Conservation (phyloP, 106 monocot genomes). For the Iris macrosiphon region DNA sequence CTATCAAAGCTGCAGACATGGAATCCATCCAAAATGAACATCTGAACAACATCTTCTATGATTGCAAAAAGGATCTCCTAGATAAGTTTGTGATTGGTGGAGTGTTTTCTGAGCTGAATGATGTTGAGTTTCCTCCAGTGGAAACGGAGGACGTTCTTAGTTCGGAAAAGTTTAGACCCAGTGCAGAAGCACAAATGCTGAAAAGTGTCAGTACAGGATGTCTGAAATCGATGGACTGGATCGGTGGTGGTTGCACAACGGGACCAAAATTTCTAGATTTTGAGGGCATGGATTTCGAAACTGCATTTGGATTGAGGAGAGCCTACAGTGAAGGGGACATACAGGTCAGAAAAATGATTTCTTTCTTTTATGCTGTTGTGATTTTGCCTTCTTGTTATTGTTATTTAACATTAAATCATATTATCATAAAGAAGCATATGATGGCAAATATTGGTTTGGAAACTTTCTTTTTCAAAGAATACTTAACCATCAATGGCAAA, state of each 20-base stretch:
- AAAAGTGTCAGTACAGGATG: constrained; percentile 65
- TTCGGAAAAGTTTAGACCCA: constrained; percentile 9
- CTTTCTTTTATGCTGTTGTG: not conserved
- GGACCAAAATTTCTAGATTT: constrained; percentile 50
- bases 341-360: constrained; percentile 16
- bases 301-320: constrained; percentile 55
- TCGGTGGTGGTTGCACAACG: constrained; percentile 9
- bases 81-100: constrained; percentile 44
- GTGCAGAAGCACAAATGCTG: constrained; percentile 29
- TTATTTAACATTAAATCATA: not conserved
- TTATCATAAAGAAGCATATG: too few relatives aligned
- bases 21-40: constrained; percentile 46
- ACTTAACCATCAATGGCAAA: not conserved
- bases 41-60: constrained; percentile 60
- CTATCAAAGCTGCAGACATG: constrained; percentile 35
- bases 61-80: constrained; percentile 67
- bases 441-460: too few relatives aligned
- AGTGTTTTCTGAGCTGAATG: constrained; percentile 29
- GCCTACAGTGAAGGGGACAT: constrained; percentile 70
- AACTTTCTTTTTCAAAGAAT: too few relatives aligned
- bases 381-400: not conserved
- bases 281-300: constrained; percentile 49
- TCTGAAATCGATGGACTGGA: constrained; percentile 49
- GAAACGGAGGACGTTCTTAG: constrained; percentile 23
- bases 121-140: constrained; percentile 31